phyloP scores from a whole-genome alignment of 208 protist genomes.

The Borovskyia barvae region DNA sequence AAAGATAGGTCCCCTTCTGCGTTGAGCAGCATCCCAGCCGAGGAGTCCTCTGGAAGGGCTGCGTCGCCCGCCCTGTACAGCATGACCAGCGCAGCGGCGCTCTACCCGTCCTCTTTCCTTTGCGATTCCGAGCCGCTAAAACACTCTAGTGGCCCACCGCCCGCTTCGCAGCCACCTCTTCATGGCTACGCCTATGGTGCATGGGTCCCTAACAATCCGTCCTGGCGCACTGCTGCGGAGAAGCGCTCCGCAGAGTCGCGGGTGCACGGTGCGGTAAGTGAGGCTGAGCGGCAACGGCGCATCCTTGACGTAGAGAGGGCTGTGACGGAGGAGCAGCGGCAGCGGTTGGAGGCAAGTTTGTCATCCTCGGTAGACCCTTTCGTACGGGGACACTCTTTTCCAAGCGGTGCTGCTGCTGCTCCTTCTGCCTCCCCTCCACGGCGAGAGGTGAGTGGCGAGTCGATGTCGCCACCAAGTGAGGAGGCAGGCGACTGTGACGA shows the following conservation, averaged over 20 bases:
- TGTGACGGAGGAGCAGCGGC: conserved; percentile 24
- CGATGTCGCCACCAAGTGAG: neutral
- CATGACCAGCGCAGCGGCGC: neutral
- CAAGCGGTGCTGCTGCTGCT: too few species aligned
- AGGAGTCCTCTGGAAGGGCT: too few species aligned
- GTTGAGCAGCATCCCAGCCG: too few species aligned
- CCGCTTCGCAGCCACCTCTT: too few species aligned
- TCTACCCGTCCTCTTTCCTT: conserved; percentile 1
- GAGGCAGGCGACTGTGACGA: neutral
- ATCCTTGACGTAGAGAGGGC: conserved; percentile 22
- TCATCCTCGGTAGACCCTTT: too few species aligned
- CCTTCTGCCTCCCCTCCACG: too few species aligned
- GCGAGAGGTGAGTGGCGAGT: too few species aligned
- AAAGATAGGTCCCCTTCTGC: too few species aligned
- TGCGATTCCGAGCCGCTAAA: too few species aligned
- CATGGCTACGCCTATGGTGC: conserved; percentile 5
- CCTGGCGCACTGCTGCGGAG: neutral
- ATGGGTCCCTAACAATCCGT: too few species aligned
- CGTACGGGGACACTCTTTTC: too few species aligned
- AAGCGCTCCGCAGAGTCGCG: neutral
- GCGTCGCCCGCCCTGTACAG: conserved; percentile 15
- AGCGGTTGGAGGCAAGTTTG: conserved; percentile 16
- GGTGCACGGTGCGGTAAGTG: neutral
- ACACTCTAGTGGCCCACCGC: too few species aligned
- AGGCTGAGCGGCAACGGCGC: conserved; percentile 22